Evolutionary conservation across 2,329 filamentous ascomycete species (phyloP), one percentile per base, ranked within the genome.

Genomic region (Arthrocladium fulminans): DNA sequence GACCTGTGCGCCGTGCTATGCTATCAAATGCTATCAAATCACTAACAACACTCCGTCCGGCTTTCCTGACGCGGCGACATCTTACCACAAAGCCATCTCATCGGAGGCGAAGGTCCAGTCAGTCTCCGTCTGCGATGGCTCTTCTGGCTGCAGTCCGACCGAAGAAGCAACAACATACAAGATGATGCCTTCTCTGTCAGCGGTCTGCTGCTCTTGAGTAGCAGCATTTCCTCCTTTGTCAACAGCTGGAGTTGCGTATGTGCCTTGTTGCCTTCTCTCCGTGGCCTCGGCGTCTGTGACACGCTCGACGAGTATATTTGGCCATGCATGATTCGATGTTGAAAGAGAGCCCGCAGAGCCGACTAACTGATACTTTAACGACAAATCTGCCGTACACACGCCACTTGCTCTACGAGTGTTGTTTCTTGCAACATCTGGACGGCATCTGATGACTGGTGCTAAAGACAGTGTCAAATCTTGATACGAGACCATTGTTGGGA

Each of bases 361-460:
- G 12, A 40, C 22, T 4, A 40, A 19, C 17, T 7, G 4, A 24
- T 40, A 40, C 17, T 19, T 40, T 15, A 40, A 40, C 8, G 17
- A 12, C 37, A n/a, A 40, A n/a, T 40, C 37, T 7, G 37, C 6
- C 15, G 22, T 6, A 7, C 4, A n/a, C 12, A 10, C 12, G 17
- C 23, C 8, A 3, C 8, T 8, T 7, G 37, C 12, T 10, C 17
- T 6, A 19, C 6, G 7, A 35, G 17, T 7, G n/a, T 35, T 5
- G 32, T 15, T 35, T 9, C 6, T n/a, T 35, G 32, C 6, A 7
- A 15, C 6, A 8, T 15, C 24, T 13, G 25, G 24, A 6, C 32
- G 10, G 17, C 32, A 47, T 24, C 39, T 25, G 34, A 47, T 39
- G 23, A 47, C 23, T n/a, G 44, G 44, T 29, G 44, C 44, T 47